A percentile compares a stretch with the other conserved stretches of the same genome.
These are phyloP conservation scores for Xylariaceae sp. DNA, from an alignment of 2,329 filamentous ascomycete species.

Conservation along the genomic window DNA sequence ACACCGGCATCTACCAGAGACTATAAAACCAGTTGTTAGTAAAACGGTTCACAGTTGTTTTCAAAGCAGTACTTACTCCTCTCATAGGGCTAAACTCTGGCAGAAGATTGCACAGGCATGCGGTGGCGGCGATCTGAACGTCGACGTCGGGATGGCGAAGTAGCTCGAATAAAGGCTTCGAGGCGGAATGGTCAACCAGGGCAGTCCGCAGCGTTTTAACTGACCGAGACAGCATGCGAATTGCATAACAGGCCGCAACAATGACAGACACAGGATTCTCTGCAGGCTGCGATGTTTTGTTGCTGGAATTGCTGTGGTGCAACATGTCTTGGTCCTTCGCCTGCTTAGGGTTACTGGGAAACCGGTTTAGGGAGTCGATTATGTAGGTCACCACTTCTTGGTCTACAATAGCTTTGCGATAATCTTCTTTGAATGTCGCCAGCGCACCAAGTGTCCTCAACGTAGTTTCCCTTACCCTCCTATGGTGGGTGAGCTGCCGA, in stretches of 20 bases:
- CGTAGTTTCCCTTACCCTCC: slow-evolving; percentile 70
- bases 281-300: slow-evolving; percentile 36
- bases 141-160: slow-evolving; percentile 71
- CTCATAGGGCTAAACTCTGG: slow-evolving; percentile 89
- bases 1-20: slow-evolving; percentile 70
- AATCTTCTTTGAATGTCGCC: slow-evolving; percentile 74
- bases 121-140: slow-evolving; percentile 81
- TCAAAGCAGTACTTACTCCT: slow-evolving; percentile 55
- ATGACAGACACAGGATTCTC: slow-evolving; percentile 76
- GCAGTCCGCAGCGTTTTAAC: slow-evolving; percentile 80
- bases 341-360: slow-evolving; percentile 49
- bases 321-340: slow-evolving; percentile 35
- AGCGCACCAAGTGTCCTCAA: slow-evolving; percentile 79
- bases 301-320: slow-evolving; percentile 17
- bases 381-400: slow-evolving; percentile 77
- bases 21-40: slow-evolving; percentile 38
- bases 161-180: slow-evolving; percentile 70
- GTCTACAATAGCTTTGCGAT: slow-evolving; percentile 76
- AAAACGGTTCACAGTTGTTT: slow-evolving; percentile 21
- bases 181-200: slow-evolving; percentile 79
- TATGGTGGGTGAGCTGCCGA: slow-evolving; percentile 60
- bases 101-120: slow-evolving; percentile 78
- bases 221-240: slow-evolving; percentile 78
- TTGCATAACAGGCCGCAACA: slow-evolving; percentile 77
- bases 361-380: slow-evolving; percentile 68